Evolutionary conservation across 176 grass and related monocot genomes (phyloP).

Genomic region (Hsuehochloa calcarea): DNA sequence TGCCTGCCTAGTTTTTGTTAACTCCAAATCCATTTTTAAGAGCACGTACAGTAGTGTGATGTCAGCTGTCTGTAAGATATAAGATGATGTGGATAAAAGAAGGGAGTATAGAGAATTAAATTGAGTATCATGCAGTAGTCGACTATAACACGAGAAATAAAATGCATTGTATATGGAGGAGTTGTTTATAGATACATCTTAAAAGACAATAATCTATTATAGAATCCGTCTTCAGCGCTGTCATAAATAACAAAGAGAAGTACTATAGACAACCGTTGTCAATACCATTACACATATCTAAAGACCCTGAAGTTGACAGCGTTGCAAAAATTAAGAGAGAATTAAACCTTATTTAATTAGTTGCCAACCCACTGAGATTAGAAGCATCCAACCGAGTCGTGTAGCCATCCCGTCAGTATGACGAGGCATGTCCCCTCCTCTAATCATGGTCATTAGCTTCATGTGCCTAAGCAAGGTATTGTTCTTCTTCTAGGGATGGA

Average conservation of each 20-base stretch:
- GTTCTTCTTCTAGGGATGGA: background rate
- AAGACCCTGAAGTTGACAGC: slow-evolving; percentile 12
- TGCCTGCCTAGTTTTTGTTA: background rate
- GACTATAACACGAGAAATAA: too few species aligned
- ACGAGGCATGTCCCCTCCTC: slow-evolving; percentile 23
- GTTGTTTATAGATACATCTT: too few species aligned
- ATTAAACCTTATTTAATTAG: background rate
- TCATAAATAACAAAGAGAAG: too few species aligned
- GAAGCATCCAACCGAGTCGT: background rate
- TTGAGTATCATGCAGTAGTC: too few species aligned
- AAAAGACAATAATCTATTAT: too few species aligned
- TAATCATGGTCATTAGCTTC: slow-evolving; percentile 4
- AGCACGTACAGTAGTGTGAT: too few species aligned
- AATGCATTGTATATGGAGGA: too few species aligned
- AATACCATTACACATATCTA: background rate
- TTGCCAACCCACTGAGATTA: background rate
- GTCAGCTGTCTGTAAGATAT: too few species aligned
- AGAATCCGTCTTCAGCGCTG: too few species aligned
- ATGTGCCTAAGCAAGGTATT: slow-evolving; percentile 2
- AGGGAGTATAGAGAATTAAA: too few species aligned
- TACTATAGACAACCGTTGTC: too few species aligned
- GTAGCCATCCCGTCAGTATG: slow-evolving; percentile 16
- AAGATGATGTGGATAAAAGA: too few species aligned
- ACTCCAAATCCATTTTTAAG: slow-evolving; percentile 11
- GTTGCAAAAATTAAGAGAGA: background rate